Evolutionary conservation across 2,329 filamentous ascomycete genomes (phyloP).

Genomic region (Bipolaris oryzae): DNA sequence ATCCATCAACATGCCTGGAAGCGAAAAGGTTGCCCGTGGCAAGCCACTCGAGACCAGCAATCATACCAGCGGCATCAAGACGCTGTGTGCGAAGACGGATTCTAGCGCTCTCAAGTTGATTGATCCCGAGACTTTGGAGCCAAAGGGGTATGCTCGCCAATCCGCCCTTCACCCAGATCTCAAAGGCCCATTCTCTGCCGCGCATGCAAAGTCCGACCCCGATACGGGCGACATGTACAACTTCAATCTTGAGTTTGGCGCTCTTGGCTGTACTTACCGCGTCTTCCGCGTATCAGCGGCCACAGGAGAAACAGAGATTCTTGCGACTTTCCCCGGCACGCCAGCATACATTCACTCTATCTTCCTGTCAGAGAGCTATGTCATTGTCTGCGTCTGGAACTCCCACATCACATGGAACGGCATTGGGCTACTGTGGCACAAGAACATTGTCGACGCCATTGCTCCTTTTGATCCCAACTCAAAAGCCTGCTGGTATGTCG

Average conservation of each 20-base stretch:
- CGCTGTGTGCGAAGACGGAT: slow-evolving; percentile 67
- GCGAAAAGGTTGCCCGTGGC: slow-evolving; percentile 13
- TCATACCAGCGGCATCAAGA: slow-evolving; percentile 51
- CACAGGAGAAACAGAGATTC: slow-evolving; percentile 70
- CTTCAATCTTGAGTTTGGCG: slow-evolving; percentile 75
- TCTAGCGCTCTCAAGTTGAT: slow-evolving; percentile 63
- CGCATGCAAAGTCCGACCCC: slow-evolving; percentile 75
- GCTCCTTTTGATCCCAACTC: slow-evolving; percentile 64
- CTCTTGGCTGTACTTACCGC: slow-evolving; percentile 65
- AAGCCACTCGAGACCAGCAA: slow-evolving; percentile 26
- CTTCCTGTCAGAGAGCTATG: slow-evolving; percentile 72
- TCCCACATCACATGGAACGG: slow-evolving; percentile 66
- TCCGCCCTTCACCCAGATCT: slow-evolving; percentile 68
- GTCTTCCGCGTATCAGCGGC: slow-evolving; percentile 69
- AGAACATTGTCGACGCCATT: slow-evolving; percentile 73
- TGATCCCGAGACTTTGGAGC: slow-evolving; percentile 74
- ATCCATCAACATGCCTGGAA: slow-evolving; percentile 67
- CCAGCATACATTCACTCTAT: slow-evolving; percentile 84
- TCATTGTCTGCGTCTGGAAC: slow-evolving; percentile 75
- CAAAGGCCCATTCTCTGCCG: slow-evolving; percentile 68
- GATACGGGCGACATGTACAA: slow-evolving; percentile 78
- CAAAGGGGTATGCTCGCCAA: slow-evolving; percentile 68
- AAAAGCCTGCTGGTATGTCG: slow-evolving; percentile 72
- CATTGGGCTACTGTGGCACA: slow-evolving; percentile 65
- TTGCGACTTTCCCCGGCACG: slow-evolving; percentile 66